phyloP scores from a whole-genome alignment of 2,329 filamentous ascomycete genomes.

The Sclerotinia minor region DNA sequence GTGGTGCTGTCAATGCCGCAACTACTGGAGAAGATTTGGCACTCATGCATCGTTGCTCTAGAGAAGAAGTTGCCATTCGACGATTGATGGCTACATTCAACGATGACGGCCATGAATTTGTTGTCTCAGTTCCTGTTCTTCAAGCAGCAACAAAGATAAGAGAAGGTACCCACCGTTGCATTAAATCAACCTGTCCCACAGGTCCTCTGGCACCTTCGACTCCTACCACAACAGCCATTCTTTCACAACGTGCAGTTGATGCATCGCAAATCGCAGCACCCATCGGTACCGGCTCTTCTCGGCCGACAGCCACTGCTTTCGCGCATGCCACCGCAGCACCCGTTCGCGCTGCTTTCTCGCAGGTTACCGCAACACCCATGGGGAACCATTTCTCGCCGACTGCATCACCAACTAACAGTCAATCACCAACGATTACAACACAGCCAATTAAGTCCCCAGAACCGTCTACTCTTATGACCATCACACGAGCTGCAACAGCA shows the following conservation, averaged over 20 bases:
- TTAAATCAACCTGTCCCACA: constrained; percentile 3
- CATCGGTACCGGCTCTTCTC: neutral
- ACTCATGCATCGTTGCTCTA: constrained; percentile 21
- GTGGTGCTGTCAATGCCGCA: neutral
- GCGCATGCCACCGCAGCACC: neutral
- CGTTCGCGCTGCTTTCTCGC: no score
- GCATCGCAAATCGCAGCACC: neutral
- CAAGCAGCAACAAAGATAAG: neutral
- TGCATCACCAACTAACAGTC: neutral
- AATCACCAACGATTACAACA: neutral
- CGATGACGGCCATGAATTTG: constrained; percentile 16
- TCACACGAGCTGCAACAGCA: neutral
- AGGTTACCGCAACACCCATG: neutral
- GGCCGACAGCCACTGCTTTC: neutral
- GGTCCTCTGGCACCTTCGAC: neutral
- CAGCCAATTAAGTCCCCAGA: neutral
- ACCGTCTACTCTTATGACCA: neutral
- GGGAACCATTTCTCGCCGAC: neutral
- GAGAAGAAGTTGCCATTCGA: constrained; percentile 22
- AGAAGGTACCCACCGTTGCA: constrained; percentile 7
- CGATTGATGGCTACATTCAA: constrained; percentile 15
- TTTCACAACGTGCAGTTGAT: neutral
- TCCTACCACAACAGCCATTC: neutral
- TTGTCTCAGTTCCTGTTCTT: neutral
- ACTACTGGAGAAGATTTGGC: constrained; percentile 20